These are phyloP conservation scores for Umbelopsis isabellina DNA, from an alignment of 192 early-diverging fungal genomes.

Conservation along the genomic window DNA sequence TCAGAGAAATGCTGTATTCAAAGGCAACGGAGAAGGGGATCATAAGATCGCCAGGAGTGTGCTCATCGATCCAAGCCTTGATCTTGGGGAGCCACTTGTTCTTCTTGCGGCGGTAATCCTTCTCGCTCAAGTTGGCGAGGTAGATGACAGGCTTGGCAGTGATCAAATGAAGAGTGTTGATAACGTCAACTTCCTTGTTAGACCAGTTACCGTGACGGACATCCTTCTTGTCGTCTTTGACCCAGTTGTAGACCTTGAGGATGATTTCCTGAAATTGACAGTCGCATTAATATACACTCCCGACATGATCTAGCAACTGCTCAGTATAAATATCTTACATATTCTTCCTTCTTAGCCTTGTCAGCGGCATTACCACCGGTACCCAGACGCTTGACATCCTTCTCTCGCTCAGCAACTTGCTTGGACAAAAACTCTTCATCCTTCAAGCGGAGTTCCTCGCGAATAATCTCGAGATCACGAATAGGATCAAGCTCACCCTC, in stretches of 20 bases:
- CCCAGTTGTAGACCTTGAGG: slow-evolving; percentile 76
- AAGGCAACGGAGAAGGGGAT: slow-evolving; percentile 76
- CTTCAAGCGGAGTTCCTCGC: slow-evolving; percentile 74
- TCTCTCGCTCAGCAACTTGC: slow-evolving; percentile 69
- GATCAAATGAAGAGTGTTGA: slow-evolving; percentile 72
- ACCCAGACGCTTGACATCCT: slow-evolving; percentile 73
- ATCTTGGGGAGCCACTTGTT: slow-evolving; percentile 69
- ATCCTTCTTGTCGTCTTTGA: slow-evolving; percentile 61
- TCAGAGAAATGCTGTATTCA: slow-evolving; percentile 49
- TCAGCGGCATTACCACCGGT: slow-evolving; percentile 80
- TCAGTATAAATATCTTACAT: slow-evolving; percentile 27
- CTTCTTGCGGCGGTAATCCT: slow-evolving; percentile 67
- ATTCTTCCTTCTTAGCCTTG: slow-evolving; percentile 90
- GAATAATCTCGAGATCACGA: slow-evolving; percentile 79
- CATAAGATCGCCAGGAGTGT: slow-evolving; percentile 65
- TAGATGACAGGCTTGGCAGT: slow-evolving; percentile 82
- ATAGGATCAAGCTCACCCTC: slow-evolving; percentile 72
- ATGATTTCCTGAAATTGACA: slow-evolving; percentile 30
- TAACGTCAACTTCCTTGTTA: slow-evolving; percentile 66
- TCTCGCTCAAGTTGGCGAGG: slow-evolving; percentile 71
- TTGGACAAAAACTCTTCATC: slow-evolving; percentile 67
- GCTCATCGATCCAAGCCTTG: slow-evolving; percentile 69
- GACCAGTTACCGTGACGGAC: slow-evolving; percentile 69
- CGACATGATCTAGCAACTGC: no score
- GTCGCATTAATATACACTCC: no score